Conservation (phyloP, 192 early-diverging fungal genomes). For the Coemansia sp. region DNA sequence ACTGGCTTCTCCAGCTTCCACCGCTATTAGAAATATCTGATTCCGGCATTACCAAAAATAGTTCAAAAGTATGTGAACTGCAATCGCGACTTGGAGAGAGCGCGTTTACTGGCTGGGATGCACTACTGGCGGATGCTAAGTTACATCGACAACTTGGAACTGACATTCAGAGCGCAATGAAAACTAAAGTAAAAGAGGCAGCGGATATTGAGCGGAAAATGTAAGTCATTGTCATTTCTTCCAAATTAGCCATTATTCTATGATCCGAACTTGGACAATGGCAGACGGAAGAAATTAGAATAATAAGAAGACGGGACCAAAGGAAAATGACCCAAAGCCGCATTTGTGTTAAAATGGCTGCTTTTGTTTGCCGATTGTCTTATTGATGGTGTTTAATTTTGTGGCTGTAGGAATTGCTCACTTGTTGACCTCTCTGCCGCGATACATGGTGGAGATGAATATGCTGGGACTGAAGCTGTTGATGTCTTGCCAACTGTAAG, state of each 20-base stretch:
- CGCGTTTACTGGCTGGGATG: conserved; percentile 41
- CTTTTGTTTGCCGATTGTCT: background rate
- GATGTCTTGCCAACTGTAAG: conserved; percentile 42
- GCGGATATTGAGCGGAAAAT: conserved; percentile 26
- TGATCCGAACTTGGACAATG: background rate
- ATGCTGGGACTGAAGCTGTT: conserved; percentile 29
- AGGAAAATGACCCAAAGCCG: background rate
- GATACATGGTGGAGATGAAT: conserved; percentile 33
- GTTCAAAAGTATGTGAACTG: background rate
- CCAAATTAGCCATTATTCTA: background rate
- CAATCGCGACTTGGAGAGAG: conserved; percentile 22
- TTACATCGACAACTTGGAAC: background rate
- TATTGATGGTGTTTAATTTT: conserved; percentile 6
- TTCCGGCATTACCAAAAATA: background rate
- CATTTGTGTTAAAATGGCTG: background rate
- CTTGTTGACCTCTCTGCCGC: conserved; percentile 26
- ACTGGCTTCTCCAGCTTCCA: background rate
- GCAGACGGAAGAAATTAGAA: background rate
- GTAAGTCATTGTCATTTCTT: conserved; percentile 19
- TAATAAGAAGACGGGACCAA: background rate
- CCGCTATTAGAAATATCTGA: background rate
- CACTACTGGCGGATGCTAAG: conserved; percentile 30
- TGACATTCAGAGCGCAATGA: conserved; percentile 2
- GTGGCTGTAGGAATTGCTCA: conserved; percentile 28
- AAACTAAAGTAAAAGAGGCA: conserved; percentile 9